A percentile compares a stretch with the other conserved stretches of the same genome.
Conservation (phyloP, 2,329 filamentous ascomycete genomes). For the Ophiostoma pallidulum region DNA sequence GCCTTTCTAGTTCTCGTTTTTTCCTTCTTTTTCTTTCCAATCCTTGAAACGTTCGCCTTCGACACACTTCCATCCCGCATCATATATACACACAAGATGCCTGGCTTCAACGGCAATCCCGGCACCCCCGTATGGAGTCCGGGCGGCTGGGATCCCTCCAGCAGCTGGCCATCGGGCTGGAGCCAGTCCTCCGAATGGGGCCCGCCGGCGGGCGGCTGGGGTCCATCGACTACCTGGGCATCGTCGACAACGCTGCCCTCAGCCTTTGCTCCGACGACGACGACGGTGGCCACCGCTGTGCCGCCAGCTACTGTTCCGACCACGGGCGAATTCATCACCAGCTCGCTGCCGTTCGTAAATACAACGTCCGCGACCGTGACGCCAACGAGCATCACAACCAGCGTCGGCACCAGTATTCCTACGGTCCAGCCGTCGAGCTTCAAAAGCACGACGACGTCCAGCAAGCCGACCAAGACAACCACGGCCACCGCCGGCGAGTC, state of each 20-base stretch:
- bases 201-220: background rate
- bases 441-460: background rate
- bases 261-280: background rate
- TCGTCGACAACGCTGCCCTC: background rate
- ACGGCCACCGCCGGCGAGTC: background rate
- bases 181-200: background rate
- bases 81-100: background rate
- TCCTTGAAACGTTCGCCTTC: too few relatives aligned
- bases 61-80: background rate
- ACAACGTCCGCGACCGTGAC: background rate
- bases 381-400: background rate
- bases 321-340: too few relatives aligned
- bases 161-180: slow-evolving; percentile 1
- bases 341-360: background rate
- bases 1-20: too few relatives aligned
- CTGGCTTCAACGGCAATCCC: background rate
- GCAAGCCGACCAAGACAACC: background rate
- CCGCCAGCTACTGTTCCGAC: too few relatives aligned
- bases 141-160: background rate
- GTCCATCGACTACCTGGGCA: background rate
- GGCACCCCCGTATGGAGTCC: background rate
- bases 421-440: background rate
- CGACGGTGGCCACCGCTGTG: too few relatives aligned
- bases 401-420: background rate
- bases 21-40: background rate